Base-by-base conservation (phyloP, 805 yeast genomes). In the Teunomyces aglyptinius region DNA sequence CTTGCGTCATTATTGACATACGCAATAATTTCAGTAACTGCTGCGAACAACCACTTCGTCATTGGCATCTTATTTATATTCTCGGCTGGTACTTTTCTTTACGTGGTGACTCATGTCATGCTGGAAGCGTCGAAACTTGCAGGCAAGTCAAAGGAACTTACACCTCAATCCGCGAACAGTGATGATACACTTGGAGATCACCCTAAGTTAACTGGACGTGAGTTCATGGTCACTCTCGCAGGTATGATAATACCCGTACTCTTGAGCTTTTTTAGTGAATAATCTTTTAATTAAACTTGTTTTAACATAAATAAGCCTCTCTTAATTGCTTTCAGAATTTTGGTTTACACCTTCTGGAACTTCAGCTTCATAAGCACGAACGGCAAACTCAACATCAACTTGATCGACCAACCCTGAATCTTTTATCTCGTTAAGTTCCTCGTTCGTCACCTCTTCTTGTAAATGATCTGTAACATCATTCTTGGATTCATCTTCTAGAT, bases 61-160 rank as follows among this genome's bases (percentile, higher is more conserved):
- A 67, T 83, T 18, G 87, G 86, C 0, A 58, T 75, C n/a, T 61
- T 86, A 41, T 62, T 85, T 39, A 63, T 84, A 3, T 79, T 84
- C 55, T 77, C 85, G 48, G 88, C 86, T 6, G 94, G 94, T 6
- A 82, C 89, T 1, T 86, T 86, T 56, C 59, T 85, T 20, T 86
- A 77, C 55, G 88, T 86, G 29, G 86, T 89, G 8, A 70, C 81
- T 52, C 88, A 86, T 56, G 79, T 85, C 3, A 71, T 83, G 68
- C 39, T 36, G 39, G 39, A 36, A 20, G 22, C 28, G 13, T 64
- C 70, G 42, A 78, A 75, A 28, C 49, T 57, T 7, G 28, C 39
- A n/a, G 39, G 28, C 19, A 36, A 36, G 28, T 36, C 39, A n/a
- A 22, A 20, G 24, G 39, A 18, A 20, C 13, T 16, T 13, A 6